Evolutionary conservation across 2,329 filamentous ascomycete genomes (phyloP), one percentile per base, ranked within the genome.

Genomic region (Phyllosticta ampelicida): DNA sequence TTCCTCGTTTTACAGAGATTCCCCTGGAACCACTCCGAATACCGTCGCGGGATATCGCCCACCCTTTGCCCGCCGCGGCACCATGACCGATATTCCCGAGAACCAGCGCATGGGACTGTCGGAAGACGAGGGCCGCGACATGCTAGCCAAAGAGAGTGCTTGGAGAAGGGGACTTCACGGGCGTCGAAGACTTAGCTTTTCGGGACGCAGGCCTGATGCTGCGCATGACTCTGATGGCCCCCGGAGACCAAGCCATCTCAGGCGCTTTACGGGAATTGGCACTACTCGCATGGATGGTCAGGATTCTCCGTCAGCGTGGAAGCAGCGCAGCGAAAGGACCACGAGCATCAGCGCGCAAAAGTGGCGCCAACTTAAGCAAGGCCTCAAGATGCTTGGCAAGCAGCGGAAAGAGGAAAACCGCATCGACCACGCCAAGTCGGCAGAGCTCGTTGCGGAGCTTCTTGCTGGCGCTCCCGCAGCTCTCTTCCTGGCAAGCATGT

Each of bases 401-500:
- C 84, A 88, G 65, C 89, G 86, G 71, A 95, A 89, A 70, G 87
- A 89, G 56, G 90, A 96, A 61, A 80, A 81, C 58, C 86, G 87
- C 51, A 87, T 96, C 61, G 94, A 99, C 70, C 90, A 94, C 68
- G 86, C 88, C 67, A 99, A 97, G 71, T 97, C 92, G 9, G 90
- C 94, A 1, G 94, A 99, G 71, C 78, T 99, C 52, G 92, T 99
- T 82, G 94, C 94, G 1, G 94, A 99, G 72, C 77, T 99, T 44
- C 83, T 94, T 53, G 95, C 94, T 50, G 94, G 90, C 56, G 90
- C 91, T 1, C 94, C 94, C 3, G 94, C 94, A 21, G 94, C 92
- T 19, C 77, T 99, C 60, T 95, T 99, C 73, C 77, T 99, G 55
- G 94, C 94, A 8, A 96, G 91, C 68, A 96, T 97, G 89, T 94